A percentile compares a stretch with the other conserved stretches of the same genome.
Conservation (phyloP, 345 rosid species). For the Alliaria petiolata region DNA sequence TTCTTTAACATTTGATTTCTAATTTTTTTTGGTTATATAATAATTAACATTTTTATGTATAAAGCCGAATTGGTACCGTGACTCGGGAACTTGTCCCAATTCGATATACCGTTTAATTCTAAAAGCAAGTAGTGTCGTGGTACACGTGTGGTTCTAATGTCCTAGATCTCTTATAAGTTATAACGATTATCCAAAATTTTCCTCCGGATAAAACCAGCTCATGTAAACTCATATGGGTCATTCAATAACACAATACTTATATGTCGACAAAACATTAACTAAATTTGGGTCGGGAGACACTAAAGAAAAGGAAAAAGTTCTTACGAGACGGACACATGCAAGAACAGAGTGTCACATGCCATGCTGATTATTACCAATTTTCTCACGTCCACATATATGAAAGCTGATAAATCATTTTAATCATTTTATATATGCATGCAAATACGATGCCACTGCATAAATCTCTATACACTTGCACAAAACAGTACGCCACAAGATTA, state of each 20-base stretch:
- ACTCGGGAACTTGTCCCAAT: background rate
- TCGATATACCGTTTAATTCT: too few species aligned
- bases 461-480: background rate
- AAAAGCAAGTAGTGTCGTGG: too few species aligned
- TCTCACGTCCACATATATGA: background rate
- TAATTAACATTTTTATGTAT: too few species aligned
- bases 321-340: background rate
- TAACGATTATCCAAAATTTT: too few species aligned
- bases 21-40: too few species aligned
- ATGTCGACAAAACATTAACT: conserved; percentile 5
- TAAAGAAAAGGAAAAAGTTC: background rate
- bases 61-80: too few species aligned
- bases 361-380: conserved; percentile 13
- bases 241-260: background rate
- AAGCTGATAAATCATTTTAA: conserved; percentile 6
- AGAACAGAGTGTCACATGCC: conserved; percentile 20
- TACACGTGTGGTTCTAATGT: background rate
- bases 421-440: background rate
- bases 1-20: too few species aligned
- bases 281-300: background rate
- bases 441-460: background rate
- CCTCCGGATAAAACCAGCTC: background rate
- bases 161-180: background rate
- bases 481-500: background rate
- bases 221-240: background rate